These are phyloP conservation scores for Miscanthus sacchariflorus DNA, from an alignment of 202 grass and related monocot species.

Conservation along the genomic window DNA sequence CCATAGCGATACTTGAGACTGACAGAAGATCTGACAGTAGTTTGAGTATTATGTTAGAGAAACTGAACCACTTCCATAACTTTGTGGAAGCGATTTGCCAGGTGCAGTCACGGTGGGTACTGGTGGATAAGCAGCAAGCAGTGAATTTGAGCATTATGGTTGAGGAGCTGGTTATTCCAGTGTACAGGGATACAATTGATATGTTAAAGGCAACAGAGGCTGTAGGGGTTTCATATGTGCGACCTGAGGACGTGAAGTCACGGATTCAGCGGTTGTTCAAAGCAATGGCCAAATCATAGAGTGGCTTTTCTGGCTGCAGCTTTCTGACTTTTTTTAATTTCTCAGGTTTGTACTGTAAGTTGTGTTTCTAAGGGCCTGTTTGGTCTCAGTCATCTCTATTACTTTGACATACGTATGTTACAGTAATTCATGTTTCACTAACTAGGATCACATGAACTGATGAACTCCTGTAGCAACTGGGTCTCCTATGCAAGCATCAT, in stretches of 20 bases:
- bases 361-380: background rate
- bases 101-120: constrained; percentile 65
- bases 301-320: constrained; percentile 23
- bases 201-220: constrained; percentile 49
- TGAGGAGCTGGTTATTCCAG: constrained; percentile 62
- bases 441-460: constrained; percentile 11
- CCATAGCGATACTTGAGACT: constrained; percentile 60
- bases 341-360: constrained; percentile 1
- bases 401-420: background rate
- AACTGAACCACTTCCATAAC: constrained; percentile 65
- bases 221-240: constrained; percentile 49
- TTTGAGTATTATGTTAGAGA: constrained; percentile 47
- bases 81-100: constrained; percentile 77
- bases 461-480: constrained; percentile 6
- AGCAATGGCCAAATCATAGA: constrained; percentile 54
- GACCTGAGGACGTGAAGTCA: constrained; percentile 64
- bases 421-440: background rate
- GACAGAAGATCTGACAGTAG: constrained; percentile 35
- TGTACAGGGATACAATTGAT: constrained; percentile 58
- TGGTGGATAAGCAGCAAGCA: constrained; percentile 66
- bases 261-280: constrained; percentile 70
- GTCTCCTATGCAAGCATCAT: background rate
- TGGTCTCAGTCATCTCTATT: constrained; percentile 1
- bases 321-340: constrained; percentile 17
- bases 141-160: constrained; percentile 56